These are phyloP conservation scores for Omphalotus olearius DNA, from an alignment of 1,284 basidiomycete genomes.

Conservation along the genomic window DNA sequence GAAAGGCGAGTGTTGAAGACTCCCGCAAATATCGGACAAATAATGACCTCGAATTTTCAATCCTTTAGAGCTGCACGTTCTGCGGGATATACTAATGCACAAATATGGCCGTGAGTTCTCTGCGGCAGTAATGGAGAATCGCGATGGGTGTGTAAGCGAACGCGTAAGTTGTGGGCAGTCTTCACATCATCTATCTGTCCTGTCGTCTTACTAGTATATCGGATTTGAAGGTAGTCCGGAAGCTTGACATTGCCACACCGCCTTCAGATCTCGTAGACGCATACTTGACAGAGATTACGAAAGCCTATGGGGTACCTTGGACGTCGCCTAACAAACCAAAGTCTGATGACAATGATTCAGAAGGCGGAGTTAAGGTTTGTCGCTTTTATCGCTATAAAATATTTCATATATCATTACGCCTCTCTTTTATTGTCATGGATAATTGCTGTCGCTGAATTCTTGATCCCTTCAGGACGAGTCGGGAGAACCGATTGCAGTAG, in stretches of 20 bases:
- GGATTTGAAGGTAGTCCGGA: slow-evolving; percentile 57
- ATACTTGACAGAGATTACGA: slow-evolving; percentile 86
- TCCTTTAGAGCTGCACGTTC: slow-evolving; percentile 75
- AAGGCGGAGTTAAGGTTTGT: slow-evolving; percentile 31
- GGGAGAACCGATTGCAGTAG: too few species aligned
- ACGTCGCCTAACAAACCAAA: slow-evolving; percentile 26
- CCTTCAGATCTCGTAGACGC: slow-evolving; percentile 74
- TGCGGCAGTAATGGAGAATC: slow-evolving; percentile 78
- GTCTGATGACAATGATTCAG: slow-evolving; percentile 15
- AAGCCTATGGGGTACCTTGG: slow-evolving; percentile 82
- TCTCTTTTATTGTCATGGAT: background rate
- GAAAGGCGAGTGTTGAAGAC: slow-evolving; percentile 57
- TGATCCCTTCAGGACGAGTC: too few species aligned
- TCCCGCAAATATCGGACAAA: background rate
- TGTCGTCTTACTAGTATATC: slow-evolving; percentile 2
- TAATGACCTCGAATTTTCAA: slow-evolving; percentile 6
- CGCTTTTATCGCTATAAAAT: slow-evolving; percentile 14
- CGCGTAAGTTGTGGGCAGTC: slow-evolving; percentile 47
- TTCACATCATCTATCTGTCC: background rate
- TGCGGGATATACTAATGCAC: slow-evolving; percentile 93
- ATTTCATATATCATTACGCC: slow-evolving; percentile 29
- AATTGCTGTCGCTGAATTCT: background rate
- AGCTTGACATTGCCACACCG: slow-evolving; percentile 70
- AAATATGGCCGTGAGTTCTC: slow-evolving; percentile 89
- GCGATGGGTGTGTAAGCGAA: slow-evolving; percentile 72